Conservation (phyloP, 2,329 filamentous ascomycete genomes). For the Aspergillaceae sp. region DNA sequence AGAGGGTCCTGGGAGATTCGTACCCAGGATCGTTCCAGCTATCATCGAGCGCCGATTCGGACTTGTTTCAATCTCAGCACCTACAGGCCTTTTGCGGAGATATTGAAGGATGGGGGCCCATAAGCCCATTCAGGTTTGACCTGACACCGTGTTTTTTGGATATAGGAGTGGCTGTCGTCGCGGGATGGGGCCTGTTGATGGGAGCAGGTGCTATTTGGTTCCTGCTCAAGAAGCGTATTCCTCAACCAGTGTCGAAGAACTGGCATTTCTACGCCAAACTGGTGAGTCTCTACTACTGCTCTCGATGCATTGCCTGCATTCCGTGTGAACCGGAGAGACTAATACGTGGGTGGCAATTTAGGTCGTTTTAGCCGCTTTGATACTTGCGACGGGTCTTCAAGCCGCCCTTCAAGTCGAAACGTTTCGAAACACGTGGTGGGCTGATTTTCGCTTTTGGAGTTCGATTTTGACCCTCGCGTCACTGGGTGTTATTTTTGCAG, state of each 20-base stretch:
- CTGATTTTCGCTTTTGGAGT: conserved; percentile 81
- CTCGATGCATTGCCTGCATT: not conserved
- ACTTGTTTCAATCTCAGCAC: conserved; percentile 16
- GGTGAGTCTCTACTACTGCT: conserved; percentile 43
- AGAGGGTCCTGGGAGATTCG: conserved; percentile 25
- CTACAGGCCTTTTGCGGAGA: conserved; percentile 75
- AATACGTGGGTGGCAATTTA: conserved; percentile 19
- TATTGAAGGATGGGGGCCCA: conserved; percentile 86
- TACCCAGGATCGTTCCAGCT: conserved; percentile 16
- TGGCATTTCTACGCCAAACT: conserved; percentile 92
- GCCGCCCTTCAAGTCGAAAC: conserved; percentile 65
- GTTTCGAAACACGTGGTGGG: conserved; percentile 61
- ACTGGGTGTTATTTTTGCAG: conserved; percentile 61
- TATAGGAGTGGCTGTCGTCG: conserved; percentile 71
- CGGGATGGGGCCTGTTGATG: conserved; percentile 67
- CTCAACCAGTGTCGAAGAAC: conserved; percentile 64
- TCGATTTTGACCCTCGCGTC: conserved; percentile 64
- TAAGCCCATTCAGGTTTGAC: conserved; percentile 81
- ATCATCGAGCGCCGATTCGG: conserved; percentile 17
- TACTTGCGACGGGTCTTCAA: conserved; percentile 62
- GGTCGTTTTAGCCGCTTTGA: conserved; percentile 58
- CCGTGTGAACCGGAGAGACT: not conserved
- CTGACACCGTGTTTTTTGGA: conserved; percentile 98
- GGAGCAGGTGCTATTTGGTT: conserved; percentile 74
- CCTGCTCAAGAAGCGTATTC: conserved; percentile 60